phyloP scores from a whole-genome alignment of 768 basidiomycete genomes.

The Boletus rufocinnamomeus region DNA sequence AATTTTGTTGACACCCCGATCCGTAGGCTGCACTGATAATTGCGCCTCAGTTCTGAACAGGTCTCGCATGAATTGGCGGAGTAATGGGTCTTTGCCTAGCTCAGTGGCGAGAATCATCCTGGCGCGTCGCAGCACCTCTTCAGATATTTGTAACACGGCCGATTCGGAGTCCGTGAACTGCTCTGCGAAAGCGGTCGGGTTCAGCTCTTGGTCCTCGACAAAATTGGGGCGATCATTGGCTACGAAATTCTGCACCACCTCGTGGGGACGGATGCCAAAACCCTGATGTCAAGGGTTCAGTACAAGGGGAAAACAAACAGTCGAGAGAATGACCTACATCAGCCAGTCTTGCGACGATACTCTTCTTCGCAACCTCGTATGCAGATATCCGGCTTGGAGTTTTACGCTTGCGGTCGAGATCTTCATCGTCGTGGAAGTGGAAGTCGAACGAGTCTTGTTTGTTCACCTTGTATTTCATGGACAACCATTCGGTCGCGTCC shows the following conservation, averaged over 20 bases:
- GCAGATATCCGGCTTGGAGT: conserved; percentile 81
- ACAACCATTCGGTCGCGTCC: conserved; percentile 90
- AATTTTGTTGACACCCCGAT: conserved; percentile 77
- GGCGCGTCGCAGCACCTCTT: conserved; percentile 72
- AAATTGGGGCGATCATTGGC: conserved; percentile 61
- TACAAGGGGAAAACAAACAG: neutral
- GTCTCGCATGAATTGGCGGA: conserved; percentile 76
- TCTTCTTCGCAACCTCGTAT: conserved; percentile 84
- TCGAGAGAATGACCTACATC: conserved; percentile 51
- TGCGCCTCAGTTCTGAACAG: conserved; percentile 73
- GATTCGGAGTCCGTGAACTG: conserved; percentile 78
- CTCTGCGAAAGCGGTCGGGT: conserved; percentile 81
- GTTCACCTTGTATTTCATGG: conserved; percentile 78
- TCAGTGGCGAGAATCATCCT: conserved; percentile 87
- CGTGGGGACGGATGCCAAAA: conserved; percentile 79
- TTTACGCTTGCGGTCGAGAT: conserved; percentile 64
- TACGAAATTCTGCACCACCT: conserved; percentile 84
- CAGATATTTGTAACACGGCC: conserved; percentile 53
- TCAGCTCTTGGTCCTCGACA: conserved; percentile 78
- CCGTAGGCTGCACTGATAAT: conserved; percentile 83
- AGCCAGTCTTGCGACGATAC: conserved; percentile 73
- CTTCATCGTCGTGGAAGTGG: conserved; percentile 71
- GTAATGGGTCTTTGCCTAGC: conserved; percentile 88
- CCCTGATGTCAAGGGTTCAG: conserved; percentile 48
- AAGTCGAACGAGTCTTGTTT: conserved; percentile 63